These are phyloP conservation scores for Candolleomyces eurysporus DNA, from an alignment of 768 basidiomycete species.

Conservation along the genomic window DNA sequence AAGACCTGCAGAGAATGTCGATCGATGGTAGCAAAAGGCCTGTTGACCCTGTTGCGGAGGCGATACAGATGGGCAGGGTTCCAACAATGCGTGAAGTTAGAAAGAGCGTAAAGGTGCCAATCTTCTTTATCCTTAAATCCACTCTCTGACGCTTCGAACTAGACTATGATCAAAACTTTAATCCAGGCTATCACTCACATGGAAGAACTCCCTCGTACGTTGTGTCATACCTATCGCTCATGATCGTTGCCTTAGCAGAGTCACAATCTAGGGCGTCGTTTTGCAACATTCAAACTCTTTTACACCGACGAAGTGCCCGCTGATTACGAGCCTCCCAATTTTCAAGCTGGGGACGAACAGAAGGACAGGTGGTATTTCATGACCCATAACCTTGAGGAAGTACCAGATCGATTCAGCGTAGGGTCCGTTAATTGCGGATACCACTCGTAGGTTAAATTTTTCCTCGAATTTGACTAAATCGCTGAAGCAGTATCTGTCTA, in stretches of 20 bases:
- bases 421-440: slow-evolving; percentile 70
- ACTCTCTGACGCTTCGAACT: slow-evolving; percentile 4
- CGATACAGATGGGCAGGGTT: slow-evolving; percentile 54
- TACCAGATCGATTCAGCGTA: slow-evolving; percentile 70
- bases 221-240: background rate
- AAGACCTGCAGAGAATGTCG: slow-evolving; percentile 52
- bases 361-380: slow-evolving; percentile 79
- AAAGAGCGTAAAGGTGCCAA: slow-evolving; percentile 67
- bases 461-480: background rate
- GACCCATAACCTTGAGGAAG: slow-evolving; percentile 70
- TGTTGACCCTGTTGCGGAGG: slow-evolving; percentile 59
- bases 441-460: slow-evolving; percentile 65
- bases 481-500: slow-evolving; percentile 20
- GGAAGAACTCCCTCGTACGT: slow-evolving; percentile 75
- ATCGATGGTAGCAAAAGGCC: slow-evolving; percentile 25
- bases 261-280: slow-evolving; percentile 60
- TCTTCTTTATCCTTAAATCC: background rate
- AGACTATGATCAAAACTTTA: slow-evolving; percentile 76
- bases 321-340: slow-evolving; percentile 84
- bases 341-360: slow-evolving; percentile 67
- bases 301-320: slow-evolving; percentile 77
- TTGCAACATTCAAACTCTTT: slow-evolving; percentile 85
- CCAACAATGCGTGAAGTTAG: slow-evolving; percentile 84
- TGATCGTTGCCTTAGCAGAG: background rate
- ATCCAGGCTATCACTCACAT: slow-evolving; percentile 78